Percentiles rank a stretch among this genome's conserved stretches.
Conservation (phyloP, 345 rosid species). For the Laguncularia racemosa region DNA sequence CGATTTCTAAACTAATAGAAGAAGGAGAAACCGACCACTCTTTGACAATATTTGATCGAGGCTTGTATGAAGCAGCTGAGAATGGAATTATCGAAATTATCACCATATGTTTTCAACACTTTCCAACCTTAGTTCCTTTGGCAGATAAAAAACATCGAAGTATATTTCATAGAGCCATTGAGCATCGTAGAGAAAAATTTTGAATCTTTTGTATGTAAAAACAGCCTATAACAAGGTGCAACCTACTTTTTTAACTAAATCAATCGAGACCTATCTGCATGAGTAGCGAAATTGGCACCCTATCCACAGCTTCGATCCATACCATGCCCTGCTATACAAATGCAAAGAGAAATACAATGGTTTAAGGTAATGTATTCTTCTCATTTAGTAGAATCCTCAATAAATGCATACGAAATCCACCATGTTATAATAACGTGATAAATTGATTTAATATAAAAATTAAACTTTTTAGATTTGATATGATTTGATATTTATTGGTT, state of each 20-base stretch:
- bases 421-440: no score
- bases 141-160: no score
- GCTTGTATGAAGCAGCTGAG: background rate
- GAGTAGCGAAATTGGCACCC: background rate
- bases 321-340: conserved; percentile 7
- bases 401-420: no score
- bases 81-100: background rate
- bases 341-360: conserved; percentile 15
- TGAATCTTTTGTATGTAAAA: background rate
- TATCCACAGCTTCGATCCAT: background rate
- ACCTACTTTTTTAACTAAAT: no score
- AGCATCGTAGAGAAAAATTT: background rate
- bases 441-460: no score
- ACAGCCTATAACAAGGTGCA: background rate
- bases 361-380: conserved; percentile 5
- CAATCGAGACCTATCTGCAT: background rate
- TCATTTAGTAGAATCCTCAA: background rate
- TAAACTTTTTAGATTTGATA: no score
- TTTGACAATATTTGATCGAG: no score
- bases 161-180: background rate
- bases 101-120: background rate
- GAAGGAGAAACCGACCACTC: no score
- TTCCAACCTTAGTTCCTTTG: background rate
- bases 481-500: no score
- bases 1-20: background rate